These are phyloP conservation scores for Ganoderma multipileum DNA, from an alignment of 1,284 basidiomycete species.

Conservation along the genomic window DNA sequence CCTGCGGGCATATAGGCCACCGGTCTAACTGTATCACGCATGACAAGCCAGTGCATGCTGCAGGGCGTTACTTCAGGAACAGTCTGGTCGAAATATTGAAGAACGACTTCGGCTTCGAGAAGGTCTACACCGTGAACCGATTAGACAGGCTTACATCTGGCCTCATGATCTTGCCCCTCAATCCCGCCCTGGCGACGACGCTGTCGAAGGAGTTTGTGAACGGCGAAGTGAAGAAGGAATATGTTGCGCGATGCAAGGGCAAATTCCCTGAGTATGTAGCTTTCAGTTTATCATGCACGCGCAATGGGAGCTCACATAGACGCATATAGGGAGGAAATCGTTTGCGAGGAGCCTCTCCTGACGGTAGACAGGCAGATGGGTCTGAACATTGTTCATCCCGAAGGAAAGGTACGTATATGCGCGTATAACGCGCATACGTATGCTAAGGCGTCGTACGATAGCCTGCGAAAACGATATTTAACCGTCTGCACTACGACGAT, in stretches of 20 bases:
- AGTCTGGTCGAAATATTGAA: conserved; percentile 90
- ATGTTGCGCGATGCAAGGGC: conserved; percentile 86
- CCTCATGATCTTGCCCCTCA: conserved; percentile 93
- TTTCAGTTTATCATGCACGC: background rate
- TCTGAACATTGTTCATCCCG: conserved; percentile 91
- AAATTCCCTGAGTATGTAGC: conserved; percentile 79
- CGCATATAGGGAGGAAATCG: conserved; percentile 70
- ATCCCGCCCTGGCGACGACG: conserved; percentile 71
- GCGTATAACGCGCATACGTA: no score
- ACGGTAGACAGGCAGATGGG: conserved; percentile 97
- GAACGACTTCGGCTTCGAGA: conserved; percentile 83
- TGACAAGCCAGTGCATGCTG: conserved; percentile 84
- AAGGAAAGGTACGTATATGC: conserved; percentile 73
- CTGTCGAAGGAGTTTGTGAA: conserved; percentile 86
- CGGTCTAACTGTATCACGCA: background rate
- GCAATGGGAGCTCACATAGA: background rate
- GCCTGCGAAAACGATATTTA: conserved; percentile 92
- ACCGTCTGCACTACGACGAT: conserved; percentile 83
- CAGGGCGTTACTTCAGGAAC: conserved; percentile 89
- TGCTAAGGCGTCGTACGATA: conserved; percentile 39
- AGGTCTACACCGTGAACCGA: conserved; percentile 91
- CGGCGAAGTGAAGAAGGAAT: conserved; percentile 88
- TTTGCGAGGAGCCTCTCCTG: conserved; percentile 88
- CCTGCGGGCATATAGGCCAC: no score
- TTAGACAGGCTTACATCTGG: conserved; percentile 96